A percentile compares a stretch with the other conserved stretches of the same genome.
Evolutionary conservation across 2,329 filamentous ascomycete species (phyloP).

Genomic region (Thermoascus crustaceus): DNA sequence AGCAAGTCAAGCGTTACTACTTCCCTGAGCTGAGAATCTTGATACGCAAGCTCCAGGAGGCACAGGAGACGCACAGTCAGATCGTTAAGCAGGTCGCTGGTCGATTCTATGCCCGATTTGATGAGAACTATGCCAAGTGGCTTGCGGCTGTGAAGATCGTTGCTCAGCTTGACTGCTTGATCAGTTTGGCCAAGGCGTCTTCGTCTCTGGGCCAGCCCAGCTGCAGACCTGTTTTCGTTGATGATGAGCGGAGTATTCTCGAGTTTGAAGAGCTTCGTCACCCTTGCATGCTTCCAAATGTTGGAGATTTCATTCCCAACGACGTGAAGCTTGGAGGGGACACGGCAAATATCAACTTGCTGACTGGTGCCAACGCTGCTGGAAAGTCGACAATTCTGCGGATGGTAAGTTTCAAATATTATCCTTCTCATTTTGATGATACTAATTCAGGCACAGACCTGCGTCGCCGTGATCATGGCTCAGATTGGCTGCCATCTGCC

Average conservation of each 20-base stretch:
- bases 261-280: constrained; percentile 89
- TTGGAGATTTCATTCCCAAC: constrained; percentile 94
- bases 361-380: constrained; percentile 93
- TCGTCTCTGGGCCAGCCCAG: constrained; percentile 73
- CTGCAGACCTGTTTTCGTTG: constrained; percentile 80
- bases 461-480: constrained; percentile 92
- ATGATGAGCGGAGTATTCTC: constrained; percentile 76
- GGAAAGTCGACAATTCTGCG: constrained; percentile 94
- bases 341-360: constrained; percentile 72
- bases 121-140: constrained; percentile 78
- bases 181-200: constrained; percentile 86
- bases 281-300: constrained; percentile 83
- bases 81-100: constrained; percentile 78
- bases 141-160: constrained; percentile 82
- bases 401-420: constrained; percentile 57
- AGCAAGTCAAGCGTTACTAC: constrained; percentile 87
- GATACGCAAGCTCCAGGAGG: constrained; percentile 83
- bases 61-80: constrained; percentile 86
- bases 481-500: constrained; percentile 93
- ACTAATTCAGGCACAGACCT: constrained; percentile 54
- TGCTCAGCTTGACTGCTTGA: constrained; percentile 87
- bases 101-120: constrained; percentile 80
- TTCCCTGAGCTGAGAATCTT: constrained; percentile 73
- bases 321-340: constrained; percentile 79
- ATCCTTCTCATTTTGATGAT: background rate